These are phyloP conservation scores for Cephalotrichum gorgonifer DNA, from an alignment of 2,329 filamentous ascomycete species.

Conservation along the genomic window DNA sequence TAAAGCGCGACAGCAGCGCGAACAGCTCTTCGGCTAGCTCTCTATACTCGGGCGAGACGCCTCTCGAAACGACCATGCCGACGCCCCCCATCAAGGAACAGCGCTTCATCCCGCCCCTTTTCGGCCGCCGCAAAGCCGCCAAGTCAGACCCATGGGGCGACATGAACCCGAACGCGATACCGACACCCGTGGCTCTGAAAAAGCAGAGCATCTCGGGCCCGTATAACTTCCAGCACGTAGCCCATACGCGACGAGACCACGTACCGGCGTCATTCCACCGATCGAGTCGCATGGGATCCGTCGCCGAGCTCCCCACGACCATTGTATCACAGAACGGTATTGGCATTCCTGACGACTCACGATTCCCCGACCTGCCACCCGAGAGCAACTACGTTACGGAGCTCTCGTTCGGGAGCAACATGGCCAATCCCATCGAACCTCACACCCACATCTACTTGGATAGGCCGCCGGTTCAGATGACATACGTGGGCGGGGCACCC, in stretches of 20 bases:
- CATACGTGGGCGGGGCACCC: constrained; percentile 5
- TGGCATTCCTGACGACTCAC: constrained; percentile 27
- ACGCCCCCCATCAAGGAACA: constrained; percentile 26
- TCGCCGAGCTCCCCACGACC: constrained; percentile 33
- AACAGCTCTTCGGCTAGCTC: constrained; percentile 37
- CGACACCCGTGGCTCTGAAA: neutral
- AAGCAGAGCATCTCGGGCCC: constrained; percentile 43
- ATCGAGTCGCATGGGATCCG: constrained; percentile 28
- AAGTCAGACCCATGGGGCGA: constrained; percentile 12
- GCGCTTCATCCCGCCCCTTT: constrained; percentile 38
- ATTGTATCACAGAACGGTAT: too few relatives aligned
- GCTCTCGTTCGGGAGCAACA: neutral
- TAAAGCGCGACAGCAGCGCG: constrained; percentile 39
- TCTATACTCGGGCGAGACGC: constrained; percentile 33
- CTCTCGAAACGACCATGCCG: constrained; percentile 19
- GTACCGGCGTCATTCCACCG: constrained; percentile 25
- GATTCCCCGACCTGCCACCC: constrained; percentile 36
- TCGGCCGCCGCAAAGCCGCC: constrained; percentile 34
- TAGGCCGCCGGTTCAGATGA: constrained; percentile 3
- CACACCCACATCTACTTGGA: constrained; percentile 1
- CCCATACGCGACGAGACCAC: constrained; percentile 43
- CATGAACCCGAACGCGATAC: neutral
- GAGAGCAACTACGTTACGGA: constrained; percentile 15
- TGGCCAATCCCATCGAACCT: neutral
- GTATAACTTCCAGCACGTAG: constrained; percentile 58